These are phyloP conservation scores for Trifolium subterraneum DNA, from an alignment of 306 rosid species.

Conservation along the genomic window DNA sequence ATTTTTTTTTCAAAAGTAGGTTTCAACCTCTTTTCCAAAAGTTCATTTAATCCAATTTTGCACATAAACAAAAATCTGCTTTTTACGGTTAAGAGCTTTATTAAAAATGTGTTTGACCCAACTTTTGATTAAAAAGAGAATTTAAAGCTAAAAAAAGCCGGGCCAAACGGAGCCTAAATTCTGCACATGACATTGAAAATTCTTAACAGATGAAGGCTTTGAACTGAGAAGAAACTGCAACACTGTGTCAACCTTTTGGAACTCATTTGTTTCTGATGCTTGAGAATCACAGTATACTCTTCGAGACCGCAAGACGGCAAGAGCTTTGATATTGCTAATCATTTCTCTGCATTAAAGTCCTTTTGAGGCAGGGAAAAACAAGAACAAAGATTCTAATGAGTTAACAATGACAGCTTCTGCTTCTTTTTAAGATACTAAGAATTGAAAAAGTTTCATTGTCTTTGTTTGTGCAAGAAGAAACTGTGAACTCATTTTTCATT, in stretches of 20 bases:
- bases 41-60: no score
- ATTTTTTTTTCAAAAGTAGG: no score
- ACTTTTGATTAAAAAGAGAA: no score
- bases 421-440: conserved; percentile 4
- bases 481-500: neutral
- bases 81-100: no score
- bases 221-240: conserved; percentile 25
- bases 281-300: conserved; percentile 21
- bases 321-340: conserved; percentile 37
- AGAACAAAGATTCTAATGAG: no score
- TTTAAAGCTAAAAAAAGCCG: no score
- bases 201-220: conserved; percentile 27
- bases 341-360: neutral
- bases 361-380: no score
- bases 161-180: no score
- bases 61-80: no score
- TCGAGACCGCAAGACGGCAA: neutral
- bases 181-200: neutral
- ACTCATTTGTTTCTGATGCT: conserved; percentile 38
- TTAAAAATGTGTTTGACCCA: no score
- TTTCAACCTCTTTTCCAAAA: no score
- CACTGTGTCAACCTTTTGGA: conserved; percentile 21
- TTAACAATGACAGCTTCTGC: conserved; percentile 30
- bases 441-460: conserved; percentile 7
- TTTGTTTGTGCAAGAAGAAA: conserved; percentile 26